These are phyloP conservation scores for Gardenia jasminoides DNA, from an alignment of 257 asterid genomes.

Conservation along the genomic window DNA sequence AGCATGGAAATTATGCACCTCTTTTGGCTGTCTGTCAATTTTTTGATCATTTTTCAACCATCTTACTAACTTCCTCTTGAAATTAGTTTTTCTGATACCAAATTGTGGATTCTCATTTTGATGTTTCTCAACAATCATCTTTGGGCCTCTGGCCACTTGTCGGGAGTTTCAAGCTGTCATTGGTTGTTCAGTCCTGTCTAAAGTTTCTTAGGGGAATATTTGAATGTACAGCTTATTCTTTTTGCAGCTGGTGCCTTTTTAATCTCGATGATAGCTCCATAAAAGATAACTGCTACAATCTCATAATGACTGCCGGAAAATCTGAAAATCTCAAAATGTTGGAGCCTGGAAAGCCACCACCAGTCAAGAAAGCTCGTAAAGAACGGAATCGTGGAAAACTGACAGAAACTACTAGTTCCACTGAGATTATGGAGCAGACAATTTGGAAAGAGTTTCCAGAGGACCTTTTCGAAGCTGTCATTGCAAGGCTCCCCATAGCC, in stretches of 20 bases:
- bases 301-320: conserved; percentile 74
- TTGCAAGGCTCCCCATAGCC: conserved; percentile 82
- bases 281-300: conserved; percentile 53
- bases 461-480: conserved; percentile 84
- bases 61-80: neutral
- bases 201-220: conserved; percentile 8
- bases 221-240: conserved; percentile 23
- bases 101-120: neutral
- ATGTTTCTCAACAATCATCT: neutral
- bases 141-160: neutral
- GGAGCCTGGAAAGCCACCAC: conserved; percentile 86
- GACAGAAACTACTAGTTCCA: conserved; percentile 33
- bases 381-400: conserved; percentile 54
- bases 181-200: neutral
- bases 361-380: conserved; percentile 65
- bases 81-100: neutral
- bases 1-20: neutral
- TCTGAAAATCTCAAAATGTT: conserved; percentile 76
- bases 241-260: conserved; percentile 61
- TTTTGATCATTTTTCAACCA: neutral
- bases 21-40: neutral
- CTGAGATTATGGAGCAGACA: conserved; percentile 55
- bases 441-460: conserved; percentile 96
- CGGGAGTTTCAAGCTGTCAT: neutral
- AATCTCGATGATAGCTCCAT: conserved; percentile 52